These are phyloP conservation scores for Rhododendron simsii DNA, from an alignment of 148 eudicot species.

Conservation along the genomic window DNA sequence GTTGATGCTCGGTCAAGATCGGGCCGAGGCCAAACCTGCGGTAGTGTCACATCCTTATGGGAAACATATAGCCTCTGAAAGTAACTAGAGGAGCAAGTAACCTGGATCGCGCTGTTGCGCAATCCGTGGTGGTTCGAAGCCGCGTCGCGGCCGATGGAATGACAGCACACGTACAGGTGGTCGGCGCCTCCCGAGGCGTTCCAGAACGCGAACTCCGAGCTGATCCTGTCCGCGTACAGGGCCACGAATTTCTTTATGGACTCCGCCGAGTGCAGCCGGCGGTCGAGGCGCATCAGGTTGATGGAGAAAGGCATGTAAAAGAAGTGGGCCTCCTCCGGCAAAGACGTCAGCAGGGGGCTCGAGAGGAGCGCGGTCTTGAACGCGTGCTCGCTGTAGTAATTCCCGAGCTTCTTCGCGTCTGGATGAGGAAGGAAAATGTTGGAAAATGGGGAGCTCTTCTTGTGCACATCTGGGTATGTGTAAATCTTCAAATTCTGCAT, in stretches of 20 bases:
- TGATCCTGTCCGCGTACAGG: conserved; percentile 14
- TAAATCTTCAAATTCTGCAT: conserved; percentile 27
- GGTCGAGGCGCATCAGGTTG: conserved; percentile 35
- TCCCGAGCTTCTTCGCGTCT: conserved; percentile 25
- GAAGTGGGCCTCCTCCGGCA: conserved; percentile 31
- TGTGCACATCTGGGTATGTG: conserved; percentile 24
- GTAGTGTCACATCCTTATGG: conserved; percentile 37
- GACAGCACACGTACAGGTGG: conserved; percentile 37
- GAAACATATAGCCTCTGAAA: conserved; percentile 40
- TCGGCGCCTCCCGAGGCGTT: conserved; percentile 42
- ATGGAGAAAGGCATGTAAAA: conserved; percentile 48
- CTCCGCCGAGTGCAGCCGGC: conserved; percentile 20
- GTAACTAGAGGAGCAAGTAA: conserved; percentile 38
- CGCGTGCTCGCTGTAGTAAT: conserved; percentile 41
- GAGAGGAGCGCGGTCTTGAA: conserved; percentile 32
- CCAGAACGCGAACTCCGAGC: conserved; percentile 25
- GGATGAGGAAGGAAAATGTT: conserved; percentile 23
- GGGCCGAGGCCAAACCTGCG: conserved; percentile 42
- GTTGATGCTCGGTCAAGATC: neutral
- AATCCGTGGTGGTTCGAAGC: conserved; percentile 21
- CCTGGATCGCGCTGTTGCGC: conserved; percentile 30
- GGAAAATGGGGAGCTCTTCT: conserved; percentile 9
- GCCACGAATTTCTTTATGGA: conserved; percentile 30
- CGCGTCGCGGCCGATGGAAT: conserved; percentile 40
- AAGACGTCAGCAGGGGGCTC: conserved; percentile 21